phyloP scores from a whole-genome alignment of 1,284 basidiomycete genomes.

The Vanrija pseudolonga region DNA sequence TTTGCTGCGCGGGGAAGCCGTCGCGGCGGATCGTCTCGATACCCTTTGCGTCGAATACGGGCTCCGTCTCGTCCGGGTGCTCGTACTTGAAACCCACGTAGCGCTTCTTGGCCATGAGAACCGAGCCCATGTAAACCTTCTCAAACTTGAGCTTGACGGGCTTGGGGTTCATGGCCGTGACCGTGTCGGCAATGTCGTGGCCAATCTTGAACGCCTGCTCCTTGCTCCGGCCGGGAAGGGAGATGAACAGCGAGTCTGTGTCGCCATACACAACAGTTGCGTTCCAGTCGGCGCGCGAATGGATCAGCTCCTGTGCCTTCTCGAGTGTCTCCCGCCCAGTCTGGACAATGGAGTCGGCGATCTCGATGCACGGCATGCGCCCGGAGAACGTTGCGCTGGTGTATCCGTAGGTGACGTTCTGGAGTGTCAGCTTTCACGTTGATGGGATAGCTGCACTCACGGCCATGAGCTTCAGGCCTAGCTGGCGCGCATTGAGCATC shows the following conservation, averaged over 20 bases:
- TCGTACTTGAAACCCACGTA: constrained; percentile 98
- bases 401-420: constrained; percentile 92
- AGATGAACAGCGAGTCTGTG: constrained; percentile 92
- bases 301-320: constrained; percentile 81
- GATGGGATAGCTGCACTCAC: constrained; percentile 22
- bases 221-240: constrained; percentile 80
- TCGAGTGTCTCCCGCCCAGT: constrained; percentile 92
- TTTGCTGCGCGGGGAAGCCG: constrained; percentile 78
- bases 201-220: constrained; percentile 92
- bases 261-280: constrained; percentile 96
- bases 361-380: constrained; percentile 96
- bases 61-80: constrained; percentile 68
- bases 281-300: constrained; percentile 75
- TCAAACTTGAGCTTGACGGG: constrained; percentile 97
- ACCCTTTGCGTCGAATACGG: constrained; percentile 91
- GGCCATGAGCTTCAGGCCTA: constrained; percentile 74
- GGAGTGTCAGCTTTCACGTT: constrained; percentile 5
- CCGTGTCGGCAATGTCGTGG: constrained; percentile 80
- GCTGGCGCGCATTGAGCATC: constrained; percentile 80
- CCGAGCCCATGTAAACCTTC: constrained; percentile 92
- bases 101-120: constrained; percentile 92
- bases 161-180: constrained; percentile 81
- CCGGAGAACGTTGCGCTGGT: constrained; percentile 91
- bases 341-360: constrained; percentile 97
- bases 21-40: constrained; percentile 95